Base-by-base conservation (phyloP, 106 monocot genomes). In the Dioscorea dumetorum region DNA sequence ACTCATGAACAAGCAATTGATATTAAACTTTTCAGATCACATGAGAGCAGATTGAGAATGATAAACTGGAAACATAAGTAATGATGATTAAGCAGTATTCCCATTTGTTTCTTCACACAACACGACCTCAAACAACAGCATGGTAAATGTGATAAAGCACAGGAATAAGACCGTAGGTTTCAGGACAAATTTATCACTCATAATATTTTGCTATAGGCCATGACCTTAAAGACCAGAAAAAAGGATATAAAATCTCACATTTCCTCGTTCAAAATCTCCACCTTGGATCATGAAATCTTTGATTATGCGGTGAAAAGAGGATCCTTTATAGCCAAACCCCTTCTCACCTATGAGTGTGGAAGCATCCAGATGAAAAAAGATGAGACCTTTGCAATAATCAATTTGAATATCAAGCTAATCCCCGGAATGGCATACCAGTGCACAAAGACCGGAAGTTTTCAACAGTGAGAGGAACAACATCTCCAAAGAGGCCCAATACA, bases 271-370 rank as follows among this genome's bases (percentile, higher is more conserved):
- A 63, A 89, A 93, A 34, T 89, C 93, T 16, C 89, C 93, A 15
- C 93, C 88, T 69, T 90, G 90, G 24, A 94, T 87, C 93, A 94
- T 87, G 48, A 90, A 94, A 71, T 94, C 93, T 67, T 87, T 94
- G 66, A 94, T 94, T 54, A 94, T 78, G 18, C 87, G 81, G 50
- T 90, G 93, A 53, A 94, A 90, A 48, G 90, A 89, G 34, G 73
- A 78, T 22, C 93, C 93, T 50, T 94, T 90, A 57, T 94, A 94
- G 8, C 93, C 89, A 76, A 73, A 89, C 19, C 88, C 88, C 71
- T 84, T 82, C 73, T 84, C 93, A 54, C 93, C 86, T 90, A 72
- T 48, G 58, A 20, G 24, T 14, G 10, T 2, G 50, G n/a, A 41
- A 54, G 18, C 20, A 67, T n/a, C 22, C 23, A 12, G n/a, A 57